A percentile compares a stretch with the other conserved stretches of the same genome.
Evolutionary conservation across 1,139 yeast species (phyloP).

Genomic region (Starmera stellimalicola): DNA sequence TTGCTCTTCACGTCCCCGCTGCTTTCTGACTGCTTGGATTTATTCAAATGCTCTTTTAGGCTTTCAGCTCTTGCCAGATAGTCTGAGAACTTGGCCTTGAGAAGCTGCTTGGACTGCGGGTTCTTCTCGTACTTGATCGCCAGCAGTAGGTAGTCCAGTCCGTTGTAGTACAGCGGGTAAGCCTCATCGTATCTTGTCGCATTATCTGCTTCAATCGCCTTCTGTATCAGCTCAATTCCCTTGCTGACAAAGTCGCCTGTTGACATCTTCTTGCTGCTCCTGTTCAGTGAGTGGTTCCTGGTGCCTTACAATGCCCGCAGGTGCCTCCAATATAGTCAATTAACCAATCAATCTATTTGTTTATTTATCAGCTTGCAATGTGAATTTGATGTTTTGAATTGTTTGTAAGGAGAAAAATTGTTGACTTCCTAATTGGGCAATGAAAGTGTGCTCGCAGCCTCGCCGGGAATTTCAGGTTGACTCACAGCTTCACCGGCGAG

Average conservation of each 20-base stretch:
- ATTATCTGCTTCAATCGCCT: conserved; percentile 92
- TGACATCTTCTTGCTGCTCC: no score
- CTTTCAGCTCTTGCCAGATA: conserved; percentile 92
- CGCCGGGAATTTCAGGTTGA: conserved; percentile 1
- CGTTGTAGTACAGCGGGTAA: conserved; percentile 84
- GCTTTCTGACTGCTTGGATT: conserved; percentile 40
- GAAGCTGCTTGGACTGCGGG: conserved; percentile 78
- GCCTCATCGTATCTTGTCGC: conserved; percentile 92
- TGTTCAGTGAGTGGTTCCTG: no score
- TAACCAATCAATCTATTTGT: no score
- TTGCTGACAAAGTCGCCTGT: conserved; percentile 80
- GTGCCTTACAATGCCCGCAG: no score
- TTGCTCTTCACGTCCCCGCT: conserved; percentile 43
- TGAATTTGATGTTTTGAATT: not conserved
- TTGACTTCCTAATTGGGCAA: not conserved
- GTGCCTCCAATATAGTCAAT: no score
- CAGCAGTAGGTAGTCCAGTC: conserved; percentile 89
- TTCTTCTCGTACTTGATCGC: conserved; percentile 96
- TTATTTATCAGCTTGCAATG: no score
- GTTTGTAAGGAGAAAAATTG: not conserved
- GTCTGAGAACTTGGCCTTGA: conserved; percentile 83
- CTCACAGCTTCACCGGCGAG: conserved; percentile 16
- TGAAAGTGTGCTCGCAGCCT: not conserved
- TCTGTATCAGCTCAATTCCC: conserved; percentile 88
- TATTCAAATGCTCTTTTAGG: conserved; percentile 80